These are phyloP conservation scores for Colletotrichum sp. DNA, from an alignment of 2,329 filamentous ascomycete species.

Conservation along the genomic window DNA sequence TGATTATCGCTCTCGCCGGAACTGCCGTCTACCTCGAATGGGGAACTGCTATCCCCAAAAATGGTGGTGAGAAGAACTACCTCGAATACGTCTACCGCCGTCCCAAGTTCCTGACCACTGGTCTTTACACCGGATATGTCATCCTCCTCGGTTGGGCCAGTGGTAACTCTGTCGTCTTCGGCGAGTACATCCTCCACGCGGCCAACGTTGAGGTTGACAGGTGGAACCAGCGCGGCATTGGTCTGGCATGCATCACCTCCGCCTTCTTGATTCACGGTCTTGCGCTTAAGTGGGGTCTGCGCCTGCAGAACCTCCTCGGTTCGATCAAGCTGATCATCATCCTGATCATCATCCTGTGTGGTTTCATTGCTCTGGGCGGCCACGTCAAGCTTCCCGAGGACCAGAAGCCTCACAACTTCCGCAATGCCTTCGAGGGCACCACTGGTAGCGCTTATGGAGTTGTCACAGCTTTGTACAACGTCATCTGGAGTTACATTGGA, in stretches of 20 bases:
- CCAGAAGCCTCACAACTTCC: constrained; percentile 66
- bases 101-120: constrained; percentile 66
- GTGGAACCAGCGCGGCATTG: constrained; percentile 72
- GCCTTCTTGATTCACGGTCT: constrained; percentile 71
- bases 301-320: constrained; percentile 70
- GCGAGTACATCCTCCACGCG: constrained; percentile 73
- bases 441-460: constrained; percentile 70
- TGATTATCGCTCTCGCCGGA: constrained; percentile 65
- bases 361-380: constrained; percentile 66
- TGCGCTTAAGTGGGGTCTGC: constrained; percentile 69
- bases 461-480: constrained; percentile 74
- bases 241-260: constrained; percentile 68
- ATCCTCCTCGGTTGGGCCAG: constrained; percentile 70
- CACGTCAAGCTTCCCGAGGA: constrained; percentile 57
- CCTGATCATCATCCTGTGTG: constrained; percentile 67
- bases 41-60: constrained; percentile 67
- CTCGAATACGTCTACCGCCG: constrained; percentile 68
- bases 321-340: constrained; percentile 71
- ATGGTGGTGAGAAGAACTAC: constrained; percentile 72
- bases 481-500: constrained; percentile 74
- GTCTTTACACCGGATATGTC: constrained; percentile 66
- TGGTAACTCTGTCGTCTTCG: constrained; percentile 72
- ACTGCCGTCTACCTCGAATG: constrained; percentile 72
- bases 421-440: constrained; percentile 68
- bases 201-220: constrained; percentile 65